Percentiles rank a stretch among this genome's conserved stretches.
Evolutionary conservation across 1,284 basidiomycete species (phyloP).

Genomic region (Vanrija sp.): DNA sequence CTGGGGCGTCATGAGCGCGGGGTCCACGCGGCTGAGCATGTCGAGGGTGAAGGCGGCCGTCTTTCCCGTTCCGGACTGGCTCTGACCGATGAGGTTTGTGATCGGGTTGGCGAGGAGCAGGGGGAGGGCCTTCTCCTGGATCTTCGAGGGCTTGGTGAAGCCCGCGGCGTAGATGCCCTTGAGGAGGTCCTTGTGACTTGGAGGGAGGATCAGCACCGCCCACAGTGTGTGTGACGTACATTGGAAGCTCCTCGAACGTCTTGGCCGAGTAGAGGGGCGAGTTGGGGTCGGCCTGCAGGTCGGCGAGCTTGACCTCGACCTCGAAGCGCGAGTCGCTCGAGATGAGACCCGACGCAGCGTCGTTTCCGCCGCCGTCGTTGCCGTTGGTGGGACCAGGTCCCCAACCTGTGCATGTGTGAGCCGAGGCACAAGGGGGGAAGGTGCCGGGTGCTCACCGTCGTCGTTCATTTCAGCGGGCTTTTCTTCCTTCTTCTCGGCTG

Average conservation of each 20-base stretch:
- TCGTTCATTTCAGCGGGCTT: constrained; percentile 5
- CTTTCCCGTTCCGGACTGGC: constrained; percentile 98
- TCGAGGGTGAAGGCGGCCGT: constrained; percentile 97
- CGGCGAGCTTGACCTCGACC: constrained; percentile 86
- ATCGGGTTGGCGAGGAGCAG: constrained; percentile 91
- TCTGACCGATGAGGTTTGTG: constrained; percentile 98
- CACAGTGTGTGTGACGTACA: constrained; percentile 57
- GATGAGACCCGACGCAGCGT: constrained; percentile 26
- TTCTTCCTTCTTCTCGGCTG: constrained; percentile 4
- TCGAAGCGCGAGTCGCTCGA: constrained; percentile 45
- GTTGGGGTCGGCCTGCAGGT: constrained; percentile 93
- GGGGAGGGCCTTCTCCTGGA: constrained; percentile 95
- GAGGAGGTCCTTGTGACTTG: constrained; percentile 77
- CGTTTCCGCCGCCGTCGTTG: neutral
- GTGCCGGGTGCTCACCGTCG: constrained; percentile 4
- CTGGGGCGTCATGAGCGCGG: constrained; percentile 77
- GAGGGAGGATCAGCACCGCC: constrained; percentile 14
- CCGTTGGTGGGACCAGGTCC: neutral
- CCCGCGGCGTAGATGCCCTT: constrained; percentile 97
- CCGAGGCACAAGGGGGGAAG: no score
- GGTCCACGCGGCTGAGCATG: constrained; percentile 94
- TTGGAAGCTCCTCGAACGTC: constrained; percentile 87
- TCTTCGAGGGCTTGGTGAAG: constrained; percentile 97
- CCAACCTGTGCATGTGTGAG: neutral
- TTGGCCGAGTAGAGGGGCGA: constrained; percentile 92